Evolutionary conservation across 345 rosid genomes (phyloP).

Genomic region (Cardamine resedifolia): DNA sequence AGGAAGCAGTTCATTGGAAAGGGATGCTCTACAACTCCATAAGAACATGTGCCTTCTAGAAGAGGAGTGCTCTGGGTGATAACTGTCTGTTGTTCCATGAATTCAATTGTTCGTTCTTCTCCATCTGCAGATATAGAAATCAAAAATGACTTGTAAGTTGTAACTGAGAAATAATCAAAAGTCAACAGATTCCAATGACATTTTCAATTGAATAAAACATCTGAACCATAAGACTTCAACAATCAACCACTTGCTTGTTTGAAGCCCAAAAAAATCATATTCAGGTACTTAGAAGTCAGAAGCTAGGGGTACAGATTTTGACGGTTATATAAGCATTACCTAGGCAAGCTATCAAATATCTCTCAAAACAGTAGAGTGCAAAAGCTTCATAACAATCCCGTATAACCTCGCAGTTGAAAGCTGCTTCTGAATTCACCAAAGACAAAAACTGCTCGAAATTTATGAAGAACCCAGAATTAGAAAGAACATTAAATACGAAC

Average conservation of each 20-base stretch:
- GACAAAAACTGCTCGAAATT: slow-evolving; percentile 74
- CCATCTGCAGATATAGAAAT: slow-evolving; percentile 59
- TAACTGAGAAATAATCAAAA: background rate
- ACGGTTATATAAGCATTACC: slow-evolving; percentile 49
- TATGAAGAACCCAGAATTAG: slow-evolving; percentile 25
- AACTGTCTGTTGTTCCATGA: slow-evolving; percentile 80
- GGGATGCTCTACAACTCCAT: slow-evolving; percentile 96
- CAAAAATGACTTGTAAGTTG: background rate
- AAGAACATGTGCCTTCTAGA: slow-evolving; percentile 74
- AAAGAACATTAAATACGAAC: background rate
- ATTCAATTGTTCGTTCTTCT: slow-evolving; percentile 86
- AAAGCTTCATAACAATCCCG: slow-evolving; percentile 99
- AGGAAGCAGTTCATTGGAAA: slow-evolving; percentile 75
- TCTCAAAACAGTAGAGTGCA: slow-evolving; percentile 97
- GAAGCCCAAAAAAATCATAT: background rate
- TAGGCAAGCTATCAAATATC: slow-evolving; percentile 97
- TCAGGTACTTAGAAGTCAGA: background rate
- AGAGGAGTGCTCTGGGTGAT: slow-evolving; percentile 74
- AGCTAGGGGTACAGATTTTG: background rate
- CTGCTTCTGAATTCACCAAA: slow-evolving; percentile 81
- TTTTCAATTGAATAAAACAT: background rate
- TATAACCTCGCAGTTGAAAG: slow-evolving; percentile 90
- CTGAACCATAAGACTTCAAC: background rate
- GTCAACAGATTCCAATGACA: background rate
- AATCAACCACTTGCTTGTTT: background rate